Evolutionary conservation across 176 grass and related monocot species (phyloP).

Genomic region (Lolium perenne): DNA sequence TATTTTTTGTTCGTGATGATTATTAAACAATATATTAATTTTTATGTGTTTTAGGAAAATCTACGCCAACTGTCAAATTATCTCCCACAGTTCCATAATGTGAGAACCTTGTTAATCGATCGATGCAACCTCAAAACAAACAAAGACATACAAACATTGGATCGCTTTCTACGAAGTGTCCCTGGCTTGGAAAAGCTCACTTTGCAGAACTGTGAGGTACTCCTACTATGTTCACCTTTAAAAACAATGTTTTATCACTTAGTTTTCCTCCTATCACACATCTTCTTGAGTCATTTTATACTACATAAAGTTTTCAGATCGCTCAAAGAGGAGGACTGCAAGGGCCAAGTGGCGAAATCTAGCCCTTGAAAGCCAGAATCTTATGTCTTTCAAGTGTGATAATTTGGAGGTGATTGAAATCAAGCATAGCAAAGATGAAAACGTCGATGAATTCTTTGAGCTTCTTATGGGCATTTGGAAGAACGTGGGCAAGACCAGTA

Average conservation of each 20-base stretch:
- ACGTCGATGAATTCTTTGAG: neutral
- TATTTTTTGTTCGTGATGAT: no score
- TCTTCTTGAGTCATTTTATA: neutral
- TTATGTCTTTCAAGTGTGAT: slow-evolving; percentile 5
- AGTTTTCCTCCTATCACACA: neutral
- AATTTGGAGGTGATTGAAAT: neutral
- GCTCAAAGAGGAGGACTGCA: neutral
- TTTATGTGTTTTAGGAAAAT: no score
- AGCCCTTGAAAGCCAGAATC: no score
- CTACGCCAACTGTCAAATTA: no score
- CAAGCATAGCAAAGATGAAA: slow-evolving; percentile 1
- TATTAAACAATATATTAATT: no score
- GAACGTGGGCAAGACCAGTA: neutral
- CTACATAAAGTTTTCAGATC: neutral
- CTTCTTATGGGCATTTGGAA: neutral
- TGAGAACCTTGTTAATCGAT: neutral
- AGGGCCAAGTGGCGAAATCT: neutral
- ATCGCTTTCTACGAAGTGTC: neutral
- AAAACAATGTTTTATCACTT: neutral
- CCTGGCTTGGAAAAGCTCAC: neutral
- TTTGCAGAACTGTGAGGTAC: neutral
- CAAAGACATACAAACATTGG: neutral
- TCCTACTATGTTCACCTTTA: neutral
- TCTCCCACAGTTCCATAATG: neutral
- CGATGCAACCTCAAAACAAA: neutral